These are phyloP conservation scores for Mollisia scopiformis DNA, from an alignment of 2,329 filamentous ascomycete species.

Conservation along the genomic window DNA sequence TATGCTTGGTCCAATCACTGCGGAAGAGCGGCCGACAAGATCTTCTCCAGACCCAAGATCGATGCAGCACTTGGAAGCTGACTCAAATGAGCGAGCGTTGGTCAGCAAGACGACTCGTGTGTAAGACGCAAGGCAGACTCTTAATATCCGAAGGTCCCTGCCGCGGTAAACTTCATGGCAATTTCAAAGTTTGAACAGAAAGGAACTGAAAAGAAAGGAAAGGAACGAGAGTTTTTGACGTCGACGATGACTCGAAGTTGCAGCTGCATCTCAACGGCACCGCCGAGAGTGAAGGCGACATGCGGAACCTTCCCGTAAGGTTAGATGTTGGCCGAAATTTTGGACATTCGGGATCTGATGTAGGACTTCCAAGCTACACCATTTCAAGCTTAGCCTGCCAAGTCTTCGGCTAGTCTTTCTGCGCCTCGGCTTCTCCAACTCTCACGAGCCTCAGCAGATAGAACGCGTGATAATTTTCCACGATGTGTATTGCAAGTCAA, in stretches of 20 bases:
- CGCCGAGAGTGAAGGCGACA: background rate
- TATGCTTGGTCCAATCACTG: background rate
- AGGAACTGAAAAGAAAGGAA: background rate
- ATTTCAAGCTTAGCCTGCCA: too few species aligned
- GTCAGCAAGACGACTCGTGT: background rate
- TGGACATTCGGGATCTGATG: too few species aligned
- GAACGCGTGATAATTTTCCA: background rate
- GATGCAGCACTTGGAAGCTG: background rate
- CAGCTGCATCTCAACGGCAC: background rate
- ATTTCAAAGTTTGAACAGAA: background rate
- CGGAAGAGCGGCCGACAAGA: background rate
- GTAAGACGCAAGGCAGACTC: background rate
- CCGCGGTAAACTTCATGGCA: background rate
- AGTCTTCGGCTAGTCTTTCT: background rate
- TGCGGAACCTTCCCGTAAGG: background rate
- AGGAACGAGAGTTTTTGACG: too few species aligned
- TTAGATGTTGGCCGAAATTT: too few species aligned
- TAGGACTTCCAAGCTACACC: too few species aligned
- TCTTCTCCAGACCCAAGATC: background rate
- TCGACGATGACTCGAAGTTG: background rate
- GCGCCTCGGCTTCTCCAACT: background rate
- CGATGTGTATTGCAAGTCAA: slow-evolving; percentile 41
- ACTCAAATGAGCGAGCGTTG: slow-evolving; percentile 1
- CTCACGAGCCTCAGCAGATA: background rate
- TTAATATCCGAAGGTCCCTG: too few species aligned